Evolutionary conservation across 139 green algal species (phyloP), one percentile per base, ranked within the genome.

Genomic region (Closterium sp.): DNA sequence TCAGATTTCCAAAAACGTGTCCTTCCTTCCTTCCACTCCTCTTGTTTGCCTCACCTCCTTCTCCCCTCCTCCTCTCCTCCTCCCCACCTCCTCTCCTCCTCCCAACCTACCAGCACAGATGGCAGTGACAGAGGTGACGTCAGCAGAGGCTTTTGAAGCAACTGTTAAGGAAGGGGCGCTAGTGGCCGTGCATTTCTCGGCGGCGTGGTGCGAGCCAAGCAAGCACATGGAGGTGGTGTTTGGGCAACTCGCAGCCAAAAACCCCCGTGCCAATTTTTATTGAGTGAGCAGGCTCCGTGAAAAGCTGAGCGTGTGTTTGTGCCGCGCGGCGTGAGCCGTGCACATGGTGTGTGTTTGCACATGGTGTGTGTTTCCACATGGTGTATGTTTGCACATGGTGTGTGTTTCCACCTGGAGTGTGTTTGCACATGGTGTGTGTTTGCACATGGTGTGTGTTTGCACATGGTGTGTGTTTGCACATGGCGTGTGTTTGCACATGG

Each of bases 201-300:
- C 97, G 1, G 50, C 50, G 24, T 98, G 97, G 97, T 97, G 96
- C 79, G 96, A 97, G 89, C 97, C 97, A 10, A 98, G 97, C 95
- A 96, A 96, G 45, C 95, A 97, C n/a, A 97, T 98, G 95, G 96
- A 97, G 73, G 45, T 88, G 1, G 96, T 98, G 1, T 89, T 98
- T 11, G 89, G 50, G 4, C 91, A 96, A 89, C 93, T 98, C 5
- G 85, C 85, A 31, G 85, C 85, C 1, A 5, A 88, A 21, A 88
- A 31, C 85, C 85, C 85, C 85, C 28, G 9, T 5, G 85, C 45
- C 10, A 70, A 70, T n/a, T n/a, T n/a, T n/a, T n/a, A 38, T 24
- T 73, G 50, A 10, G 50, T 21, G 50, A 73, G 17, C 10, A 45
- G n/a, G n/a, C n/a, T n/a, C 38, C 2, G 5, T 11, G 38, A 45